Conservation (phyloP, 345 rosid genomes). For the Corymbia maculata region DNA sequence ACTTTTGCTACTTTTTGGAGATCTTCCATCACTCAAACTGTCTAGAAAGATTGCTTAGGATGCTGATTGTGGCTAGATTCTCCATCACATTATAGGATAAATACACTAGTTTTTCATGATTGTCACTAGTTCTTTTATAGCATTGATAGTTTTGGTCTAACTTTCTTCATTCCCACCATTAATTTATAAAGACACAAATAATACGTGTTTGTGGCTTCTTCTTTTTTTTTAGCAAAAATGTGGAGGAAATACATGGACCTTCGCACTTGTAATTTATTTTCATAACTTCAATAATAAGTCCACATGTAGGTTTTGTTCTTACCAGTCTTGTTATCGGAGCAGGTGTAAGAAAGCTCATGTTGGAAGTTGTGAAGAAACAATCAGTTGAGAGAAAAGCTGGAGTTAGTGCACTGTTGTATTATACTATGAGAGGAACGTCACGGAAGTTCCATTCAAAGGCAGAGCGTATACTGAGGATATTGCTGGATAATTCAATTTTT, state of each 20-base stretch:
- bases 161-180: too few relatives aligned
- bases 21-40: too few relatives aligned
- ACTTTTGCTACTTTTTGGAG: too few relatives aligned
- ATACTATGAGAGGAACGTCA: constrained; percentile 56
- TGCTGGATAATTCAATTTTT: constrained; percentile 41
- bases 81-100: too few relatives aligned
- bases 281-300: neutral
- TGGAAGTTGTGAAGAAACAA: constrained; percentile 55
- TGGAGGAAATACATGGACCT: neutral
- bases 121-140: too few relatives aligned
- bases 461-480: constrained; percentile 29
- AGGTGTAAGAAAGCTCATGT: constrained; percentile 35
- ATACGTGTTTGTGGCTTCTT: too few relatives aligned
- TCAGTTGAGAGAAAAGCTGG: constrained; percentile 37
- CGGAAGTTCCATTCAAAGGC: constrained; percentile 67
- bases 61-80: too few relatives aligned
- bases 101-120: too few relatives aligned
- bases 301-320: neutral
- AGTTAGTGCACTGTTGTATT: constrained; percentile 48
- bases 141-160: too few relatives aligned
- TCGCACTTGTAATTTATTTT: neutral
- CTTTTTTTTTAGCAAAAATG: too few relatives aligned
- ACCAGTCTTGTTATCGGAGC: neutral
- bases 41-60: too few relatives aligned
- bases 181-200: too few relatives aligned